These are phyloP conservation scores for Myochromella boudieri DNA, from an alignment of 768 basidiomycete species.

Conservation along the genomic window DNA sequence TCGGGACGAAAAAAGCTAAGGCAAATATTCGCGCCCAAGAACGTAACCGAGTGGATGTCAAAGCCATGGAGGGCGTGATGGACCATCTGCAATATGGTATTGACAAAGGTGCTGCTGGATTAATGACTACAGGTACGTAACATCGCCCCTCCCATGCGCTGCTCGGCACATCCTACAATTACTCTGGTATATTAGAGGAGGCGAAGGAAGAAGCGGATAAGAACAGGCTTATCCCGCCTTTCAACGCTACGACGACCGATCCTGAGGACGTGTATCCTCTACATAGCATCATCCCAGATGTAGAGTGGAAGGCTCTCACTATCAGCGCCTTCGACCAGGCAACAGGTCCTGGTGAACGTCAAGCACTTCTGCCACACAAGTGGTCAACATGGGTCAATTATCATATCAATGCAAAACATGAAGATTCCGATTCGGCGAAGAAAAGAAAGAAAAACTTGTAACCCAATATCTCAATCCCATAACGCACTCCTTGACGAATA, in stretches of 20 bases:
- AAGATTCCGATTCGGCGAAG: constrained; percentile 44
- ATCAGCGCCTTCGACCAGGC: constrained; percentile 55
- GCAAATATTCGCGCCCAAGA: constrained; percentile 81
- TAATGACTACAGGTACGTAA: constrained; percentile 67
- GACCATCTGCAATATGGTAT: constrained; percentile 84
- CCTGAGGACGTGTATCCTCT: constrained; percentile 75
- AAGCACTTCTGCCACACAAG: constrained; percentile 57
- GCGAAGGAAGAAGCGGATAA: constrained; percentile 62
- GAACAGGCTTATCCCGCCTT: constrained; percentile 74
- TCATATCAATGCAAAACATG: constrained; percentile 50
- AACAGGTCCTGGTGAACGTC: constrained; percentile 44
- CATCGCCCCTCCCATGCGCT: neutral
- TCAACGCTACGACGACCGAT: constrained; percentile 62
- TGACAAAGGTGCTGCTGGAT: constrained; percentile 62
- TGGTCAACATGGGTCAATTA: constrained; percentile 70
- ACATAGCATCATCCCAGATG: constrained; percentile 75
- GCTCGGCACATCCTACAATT: constrained; percentile 1
- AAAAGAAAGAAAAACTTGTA: constrained; percentile 62
- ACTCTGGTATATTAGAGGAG: constrained; percentile 47
- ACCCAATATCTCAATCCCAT: constrained; percentile 41
- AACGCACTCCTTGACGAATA: constrained; percentile 11
- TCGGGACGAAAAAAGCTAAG: constrained; percentile 95
- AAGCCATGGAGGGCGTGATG: constrained; percentile 83
- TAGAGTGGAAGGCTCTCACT: constrained; percentile 76
- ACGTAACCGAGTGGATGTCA: constrained; percentile 86